Base-by-base conservation (phyloP, 2,329 filamentous ascomycete species). In the Nemania bipapillata region DNA sequence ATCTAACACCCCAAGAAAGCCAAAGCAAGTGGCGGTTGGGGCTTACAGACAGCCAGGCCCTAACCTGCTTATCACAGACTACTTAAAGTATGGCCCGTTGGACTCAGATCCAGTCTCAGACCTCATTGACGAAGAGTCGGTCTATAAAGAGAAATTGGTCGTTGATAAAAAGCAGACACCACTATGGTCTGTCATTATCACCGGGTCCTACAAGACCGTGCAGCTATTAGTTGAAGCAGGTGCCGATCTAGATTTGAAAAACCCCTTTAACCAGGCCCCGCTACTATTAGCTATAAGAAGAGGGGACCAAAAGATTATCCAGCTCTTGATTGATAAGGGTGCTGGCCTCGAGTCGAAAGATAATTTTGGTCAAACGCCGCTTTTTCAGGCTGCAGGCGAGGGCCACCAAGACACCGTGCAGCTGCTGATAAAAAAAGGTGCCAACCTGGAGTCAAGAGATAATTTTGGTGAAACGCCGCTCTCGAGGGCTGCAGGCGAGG, bases 291-390 rank as follows among this genome's bases (percentile, higher is more conserved):
- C 57, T 28, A 17, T n/a, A 9, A 4, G 20, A 6, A 32, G 24
- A 3, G 50, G 37, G 26, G 37, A 63, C 22, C 22, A 24, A 37
- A 35, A 63, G n/a, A 20, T 26, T 3, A 11, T 37, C 2, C 22
- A 56, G 40, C 37, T 45, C n/a, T 24, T 62, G 20, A 4, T 5
- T 61, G 1, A 72, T 74, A 49, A 49, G 12, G 47, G 47, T 4
- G 47, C 22, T 11, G 22, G 28, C 12, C 5, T 50, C n/a, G 22
- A 50, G 4, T 50, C 22, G 2, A 26, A 28, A 12, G 47, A 50
- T 15, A 26, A 1, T 5, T 50, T 1, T 50, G 47, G 47, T 28
- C 28, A 1, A 22, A 50, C 47, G 12, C 47, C 47, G 47, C 9
- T 50, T 26, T 50, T 12, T 4, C n/a, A 17, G 20, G 45, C 45